Base-by-base conservation (phyloP, 78 protist species). In the Bodo saltans region DNA sequence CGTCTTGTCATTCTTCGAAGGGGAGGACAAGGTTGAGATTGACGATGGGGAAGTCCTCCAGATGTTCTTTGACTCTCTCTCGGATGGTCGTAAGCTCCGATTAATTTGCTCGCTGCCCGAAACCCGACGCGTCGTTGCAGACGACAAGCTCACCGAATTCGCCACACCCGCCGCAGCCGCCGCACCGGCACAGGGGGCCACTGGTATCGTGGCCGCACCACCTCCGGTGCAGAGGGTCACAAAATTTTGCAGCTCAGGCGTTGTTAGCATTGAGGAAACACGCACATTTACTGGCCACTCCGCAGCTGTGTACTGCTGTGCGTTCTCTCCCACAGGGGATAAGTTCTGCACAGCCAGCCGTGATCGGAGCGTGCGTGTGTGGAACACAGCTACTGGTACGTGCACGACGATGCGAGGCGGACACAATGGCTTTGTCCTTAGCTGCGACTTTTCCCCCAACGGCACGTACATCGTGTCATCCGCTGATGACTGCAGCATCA, bases 401-500 rank as follows among this genome's bases (percentile, higher is more conserved):
- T 11, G 17, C 38, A 26, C 8, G 53, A 33, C 37, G 37, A 27
- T 74, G 60, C 23, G 34, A 12, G 39, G 34, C 37, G 95, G 92
- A 4, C 96, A 93, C 74, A 26, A 60, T 27, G 89, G 78, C 52
- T 88, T 81, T 53, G 72, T 92, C 73, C 47, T 81, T 34, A 73
- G 73, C 12, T 34, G 78, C 34, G 41, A 74, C 41, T 90, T 87
- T 74, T 42, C 88, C 69, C 88, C 26, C 42, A 42, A 83, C 8
- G 88, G 88, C 68, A 69, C 79, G 11, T 75, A 85, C 0, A 17
- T 78, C 40, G 41, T 74, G 42, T 68, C 91, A 8, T 85, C 88
- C 69, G 60, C 86, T 28, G 88, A 84, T 72, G 96, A 93, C 87
- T 68, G 79, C 47, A 87, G 92, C 4, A 74, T 86, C 88, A 68